A percentile compares a stretch with the other conserved stretches of the same genome.
phyloP scores from a whole-genome alignment of 2,329 filamentous ascomycete species.

The Xylariaceae sp. region DNA sequence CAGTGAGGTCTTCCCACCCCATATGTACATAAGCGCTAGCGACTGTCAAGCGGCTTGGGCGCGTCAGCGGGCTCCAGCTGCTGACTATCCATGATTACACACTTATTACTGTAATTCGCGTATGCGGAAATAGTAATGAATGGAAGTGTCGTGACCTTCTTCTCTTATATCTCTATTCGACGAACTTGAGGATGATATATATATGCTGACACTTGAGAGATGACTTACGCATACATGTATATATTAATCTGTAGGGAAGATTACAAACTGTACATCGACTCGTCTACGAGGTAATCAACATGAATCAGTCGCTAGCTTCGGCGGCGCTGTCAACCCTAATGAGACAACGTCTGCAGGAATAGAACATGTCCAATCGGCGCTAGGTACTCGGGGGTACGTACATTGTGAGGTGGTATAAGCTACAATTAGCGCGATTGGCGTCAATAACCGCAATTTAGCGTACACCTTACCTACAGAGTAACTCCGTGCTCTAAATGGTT shows the following conservation, averaged over 20 bases:
- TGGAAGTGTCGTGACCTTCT: background rate
- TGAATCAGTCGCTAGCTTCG: background rate
- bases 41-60: constrained; percentile 10
- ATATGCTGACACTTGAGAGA: background rate
- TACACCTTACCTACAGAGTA: constrained; percentile 18
- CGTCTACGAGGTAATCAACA: background rate
- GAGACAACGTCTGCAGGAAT: background rate
- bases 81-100: constrained; percentile 21
- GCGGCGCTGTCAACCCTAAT: background rate
- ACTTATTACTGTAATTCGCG: constrained; percentile 9
- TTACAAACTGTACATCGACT: too few relatives aligned
- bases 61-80: constrained; percentile 23
- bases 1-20: constrained; percentile 17
- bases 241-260: background rate
- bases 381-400: constrained; percentile 18
- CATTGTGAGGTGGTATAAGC: too few relatives aligned
- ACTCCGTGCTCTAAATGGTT: background rate
- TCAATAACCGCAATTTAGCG: constrained; percentile 24
- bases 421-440: constrained; percentile 26
- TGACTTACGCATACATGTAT: background rate
- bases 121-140: constrained; percentile 15
- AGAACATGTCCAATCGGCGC: constrained; percentile 10
- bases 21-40: constrained; percentile 25
- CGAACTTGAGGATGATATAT: background rate
- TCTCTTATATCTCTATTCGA: background rate